Evolutionary conservation across 176 grass and related monocot genomes (phyloP).

Genomic region (Elymus sibiricus): DNA sequence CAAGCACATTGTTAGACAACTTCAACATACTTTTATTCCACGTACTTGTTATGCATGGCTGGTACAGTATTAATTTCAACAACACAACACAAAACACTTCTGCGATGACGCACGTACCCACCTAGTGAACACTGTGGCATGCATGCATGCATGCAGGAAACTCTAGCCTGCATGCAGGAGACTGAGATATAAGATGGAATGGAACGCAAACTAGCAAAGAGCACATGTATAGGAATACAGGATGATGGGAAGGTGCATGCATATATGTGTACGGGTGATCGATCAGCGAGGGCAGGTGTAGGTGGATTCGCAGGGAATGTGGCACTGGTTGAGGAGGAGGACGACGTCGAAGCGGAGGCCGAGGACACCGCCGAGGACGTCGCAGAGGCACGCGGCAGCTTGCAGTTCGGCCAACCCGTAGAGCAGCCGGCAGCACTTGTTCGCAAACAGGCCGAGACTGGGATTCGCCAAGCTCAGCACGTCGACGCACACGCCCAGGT

Average conservation of each 20-base stretch:
- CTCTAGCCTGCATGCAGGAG: too few relatives aligned
- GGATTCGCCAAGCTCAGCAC: conserved; percentile 31
- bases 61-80: neutral
- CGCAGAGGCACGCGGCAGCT: conserved; percentile 49
- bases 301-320: conserved; percentile 34
- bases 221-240: too few relatives aligned
- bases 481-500: conserved; percentile 12
- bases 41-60: neutral
- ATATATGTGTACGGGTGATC: too few relatives aligned
- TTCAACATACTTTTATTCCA: too few relatives aligned
- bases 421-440: conserved; percentile 43
- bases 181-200: too few relatives aligned
- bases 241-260: too few relatives aligned
- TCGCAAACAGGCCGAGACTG: neutral
- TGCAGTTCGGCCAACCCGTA: neutral
- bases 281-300: conserved; percentile 64
- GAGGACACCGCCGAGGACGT: neutral
- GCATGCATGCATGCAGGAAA: too few relatives aligned
- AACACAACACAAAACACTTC: neutral
- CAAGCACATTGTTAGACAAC: too few relatives aligned
- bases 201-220: too few relatives aligned
- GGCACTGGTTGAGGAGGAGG: conserved; percentile 57
- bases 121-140: too few relatives aligned
- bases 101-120: neutral
- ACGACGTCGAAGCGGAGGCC: conserved; percentile 20